These are phyloP conservation scores for Oryza meridionalis DNA, from an alignment of 176 grass and related monocot genomes.

Conservation along the genomic window DNA sequence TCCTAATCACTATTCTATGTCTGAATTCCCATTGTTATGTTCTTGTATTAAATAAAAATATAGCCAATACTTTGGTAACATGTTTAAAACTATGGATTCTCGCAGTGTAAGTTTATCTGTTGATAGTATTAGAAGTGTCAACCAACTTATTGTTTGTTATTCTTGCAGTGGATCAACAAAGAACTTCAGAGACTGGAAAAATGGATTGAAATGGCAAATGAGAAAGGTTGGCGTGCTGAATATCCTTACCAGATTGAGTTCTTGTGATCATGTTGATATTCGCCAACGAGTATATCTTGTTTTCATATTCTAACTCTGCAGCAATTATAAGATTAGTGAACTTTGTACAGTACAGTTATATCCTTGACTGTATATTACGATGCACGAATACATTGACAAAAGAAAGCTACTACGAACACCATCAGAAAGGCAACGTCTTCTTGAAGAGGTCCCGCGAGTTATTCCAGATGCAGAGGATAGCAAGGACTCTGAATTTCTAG, in stretches of 20 bases:
- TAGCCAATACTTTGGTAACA: constrained; percentile 17
- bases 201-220: constrained; percentile 68
- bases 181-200: constrained; percentile 68
- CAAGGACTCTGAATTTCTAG: constrained; percentile 35
- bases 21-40: not conserved
- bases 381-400: constrained; percentile 60
- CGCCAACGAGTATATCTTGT: not conserved
- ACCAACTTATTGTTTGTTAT: constrained; percentile 1
- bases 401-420: constrained; percentile 55
- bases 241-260: constrained; percentile 67
- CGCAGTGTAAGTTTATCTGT: not conserved
- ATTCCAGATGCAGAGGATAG: constrained; percentile 67
- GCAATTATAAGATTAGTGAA: constrained; percentile 9
- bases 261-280: constrained; percentile 40
- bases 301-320: constrained; percentile 20
- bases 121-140: constrained; percentile 13
- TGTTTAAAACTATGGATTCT: constrained; percentile 3
- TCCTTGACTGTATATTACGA: constrained; percentile 79
- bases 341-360: constrained; percentile 39
- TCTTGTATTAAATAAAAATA: not conserved
- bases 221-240: constrained; percentile 82
- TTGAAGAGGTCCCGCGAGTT: constrained; percentile 76
- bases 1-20: not conserved
- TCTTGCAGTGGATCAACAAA: constrained; percentile 75
- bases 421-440: constrained; percentile 65